Evolutionary conservation across 2,329 filamentous ascomycete species (phyloP).

Genomic region (Penicillium sp.): DNA sequence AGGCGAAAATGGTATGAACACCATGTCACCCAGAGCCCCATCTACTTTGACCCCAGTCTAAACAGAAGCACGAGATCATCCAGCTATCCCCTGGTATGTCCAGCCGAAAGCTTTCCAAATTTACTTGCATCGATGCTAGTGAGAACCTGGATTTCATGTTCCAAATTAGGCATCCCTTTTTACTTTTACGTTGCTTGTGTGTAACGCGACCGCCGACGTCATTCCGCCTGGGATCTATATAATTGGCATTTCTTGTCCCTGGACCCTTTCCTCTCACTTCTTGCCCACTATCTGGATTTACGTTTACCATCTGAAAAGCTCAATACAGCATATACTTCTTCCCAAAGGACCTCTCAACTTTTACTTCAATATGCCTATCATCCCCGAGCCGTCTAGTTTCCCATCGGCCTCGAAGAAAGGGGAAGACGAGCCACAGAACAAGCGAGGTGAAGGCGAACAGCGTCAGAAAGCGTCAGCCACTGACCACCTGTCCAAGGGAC

Average conservation of each 20-base stretch:
- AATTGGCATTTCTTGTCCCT: neutral
- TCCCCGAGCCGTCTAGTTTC: constrained; percentile 29
- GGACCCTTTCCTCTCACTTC: neutral
- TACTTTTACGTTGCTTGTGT: neutral
- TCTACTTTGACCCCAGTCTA: neutral
- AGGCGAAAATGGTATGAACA: neutral
- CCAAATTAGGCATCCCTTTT: neutral
- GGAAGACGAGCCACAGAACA: constrained; percentile 17
- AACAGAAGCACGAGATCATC: neutral
- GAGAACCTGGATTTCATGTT: neutral
- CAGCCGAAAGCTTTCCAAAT: neutral
- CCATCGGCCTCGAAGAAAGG: constrained; percentile 20
- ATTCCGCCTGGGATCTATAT: constrained; percentile 16
- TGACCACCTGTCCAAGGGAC: constrained; percentile 45
- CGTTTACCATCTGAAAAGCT: neutral
- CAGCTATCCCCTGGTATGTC: neutral
- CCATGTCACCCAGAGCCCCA: neutral
- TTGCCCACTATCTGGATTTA: neutral
- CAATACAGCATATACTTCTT: neutral
- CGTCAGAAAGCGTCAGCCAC: constrained; percentile 31
- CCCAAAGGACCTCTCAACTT: neutral
- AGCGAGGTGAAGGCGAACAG: constrained; percentile 31
- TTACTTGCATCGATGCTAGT: neutral
- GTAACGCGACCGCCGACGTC: constrained; percentile 21
- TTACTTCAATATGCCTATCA: constrained; percentile 28